Conservation (phyloP, 2,329 filamentous ascomycete genomes). For the Setomelanomma holmii region DNA sequence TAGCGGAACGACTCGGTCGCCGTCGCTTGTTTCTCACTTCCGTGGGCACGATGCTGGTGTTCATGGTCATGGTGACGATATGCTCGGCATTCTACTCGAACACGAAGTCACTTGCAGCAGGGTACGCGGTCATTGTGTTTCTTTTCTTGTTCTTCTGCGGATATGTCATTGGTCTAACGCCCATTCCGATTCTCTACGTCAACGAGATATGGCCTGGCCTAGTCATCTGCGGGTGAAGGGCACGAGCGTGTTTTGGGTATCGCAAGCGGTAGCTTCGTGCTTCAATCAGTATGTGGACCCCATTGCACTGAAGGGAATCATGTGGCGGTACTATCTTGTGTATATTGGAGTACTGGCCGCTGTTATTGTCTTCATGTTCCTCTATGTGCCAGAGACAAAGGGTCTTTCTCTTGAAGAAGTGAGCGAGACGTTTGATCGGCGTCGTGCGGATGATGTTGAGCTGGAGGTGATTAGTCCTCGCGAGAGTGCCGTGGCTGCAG, state of each 20-base stretch:
- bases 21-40: conserved; percentile 54
- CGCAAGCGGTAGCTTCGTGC: conserved; percentile 20
- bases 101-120: conserved; percentile 5
- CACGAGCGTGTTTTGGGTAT: conserved; percentile 24
- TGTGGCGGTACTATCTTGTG: conserved; percentile 33
- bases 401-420: conserved; percentile 24
- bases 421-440: conserved; percentile 17
- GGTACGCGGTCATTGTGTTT: conserved; percentile 26
- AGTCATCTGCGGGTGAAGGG: conserved; percentile 32
- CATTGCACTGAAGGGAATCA: conserved; percentile 26
- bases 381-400: conserved; percentile 25
- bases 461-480: background rate
- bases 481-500: background rate
- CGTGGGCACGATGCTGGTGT: conserved; percentile 53
- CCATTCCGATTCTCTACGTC: conserved; percentile 41
- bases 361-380: conserved; percentile 15
- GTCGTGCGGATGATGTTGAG: background rate
- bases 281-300: conserved; percentile 31
- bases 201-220: conserved; percentile 47
- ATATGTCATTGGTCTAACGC: conserved; percentile 45
- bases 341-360: conserved; percentile 25
- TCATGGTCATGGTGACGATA: conserved; percentile 54
- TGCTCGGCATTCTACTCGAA: conserved; percentile 39
- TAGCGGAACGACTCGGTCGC: conserved; percentile 53
- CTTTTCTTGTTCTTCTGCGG: conserved; percentile 25